A percentile compares a stretch with the other conserved stretches of the same genome.
phyloP scores from a whole-genome alignment of 2,329 filamentous ascomycete genomes.

The Fusarium sacchari region DNA sequence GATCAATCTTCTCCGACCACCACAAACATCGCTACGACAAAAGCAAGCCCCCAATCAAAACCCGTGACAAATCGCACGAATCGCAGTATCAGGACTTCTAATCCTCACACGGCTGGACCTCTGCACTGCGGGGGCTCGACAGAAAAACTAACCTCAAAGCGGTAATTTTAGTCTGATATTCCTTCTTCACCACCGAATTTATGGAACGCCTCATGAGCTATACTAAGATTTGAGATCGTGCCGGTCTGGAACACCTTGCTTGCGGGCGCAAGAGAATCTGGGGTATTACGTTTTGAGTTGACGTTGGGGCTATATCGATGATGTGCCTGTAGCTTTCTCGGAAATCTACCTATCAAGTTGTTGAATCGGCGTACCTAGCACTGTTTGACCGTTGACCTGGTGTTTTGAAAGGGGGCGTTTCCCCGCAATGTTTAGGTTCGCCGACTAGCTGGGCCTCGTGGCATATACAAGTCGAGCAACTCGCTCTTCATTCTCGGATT shows the following conservation, averaged over 20 bases:
- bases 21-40: neutral
- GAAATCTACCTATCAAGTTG: neutral
- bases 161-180: constrained; percentile 5
- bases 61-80: neutral
- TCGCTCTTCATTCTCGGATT: neutral
- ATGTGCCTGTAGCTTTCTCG: neutral
- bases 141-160: neutral
- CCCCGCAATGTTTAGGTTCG: neutral
- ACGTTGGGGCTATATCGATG: neutral
- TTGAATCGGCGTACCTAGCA: neutral
- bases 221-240: neutral
- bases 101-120: neutral
- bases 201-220: neutral
- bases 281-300: constrained; percentile 17
- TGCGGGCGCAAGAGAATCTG: constrained; percentile 16
- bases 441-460: neutral
- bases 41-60: neutral
- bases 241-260: constrained; percentile 5
- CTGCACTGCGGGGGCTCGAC: neutral
- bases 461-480: constrained; percentile 5
- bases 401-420: neutral
- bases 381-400: neutral
- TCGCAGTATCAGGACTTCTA: neutral
- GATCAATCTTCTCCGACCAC: neutral
- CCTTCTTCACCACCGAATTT: neutral